These are phyloP conservation scores for Podospora pseudocomata DNA, from an alignment of 495 filamentous ascomycete species.

Conservation along the genomic window DNA sequence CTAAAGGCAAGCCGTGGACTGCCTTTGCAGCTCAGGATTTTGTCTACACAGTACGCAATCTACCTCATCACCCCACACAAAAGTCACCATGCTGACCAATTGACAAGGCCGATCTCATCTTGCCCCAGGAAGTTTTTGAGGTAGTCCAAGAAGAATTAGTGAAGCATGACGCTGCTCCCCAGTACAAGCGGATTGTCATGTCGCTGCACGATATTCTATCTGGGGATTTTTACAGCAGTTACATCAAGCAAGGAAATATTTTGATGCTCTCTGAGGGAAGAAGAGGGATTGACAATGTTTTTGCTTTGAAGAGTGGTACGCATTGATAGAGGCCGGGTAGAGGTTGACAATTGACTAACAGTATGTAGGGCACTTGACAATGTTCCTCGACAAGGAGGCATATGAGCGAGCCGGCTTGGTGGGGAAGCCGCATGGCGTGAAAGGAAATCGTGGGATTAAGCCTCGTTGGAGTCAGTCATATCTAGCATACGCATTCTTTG, in stretches of 20 bases:
- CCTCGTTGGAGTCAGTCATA: slow-evolving; percentile 46
- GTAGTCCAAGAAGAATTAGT: slow-evolving; percentile 55
- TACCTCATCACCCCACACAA: not conserved
- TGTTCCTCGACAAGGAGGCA: slow-evolving; percentile 77
- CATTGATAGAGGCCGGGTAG: not conserved
- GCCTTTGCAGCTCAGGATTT: slow-evolving; percentile 65
- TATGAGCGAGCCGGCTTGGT: slow-evolving; percentile 83
- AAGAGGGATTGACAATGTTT: slow-evolving; percentile 74
- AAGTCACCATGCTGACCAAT: slow-evolving; percentile 6
- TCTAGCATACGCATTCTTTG: too few species aligned
- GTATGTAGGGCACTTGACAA: slow-evolving; percentile 59
- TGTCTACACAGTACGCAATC: slow-evolving; percentile 61
- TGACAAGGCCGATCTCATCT: slow-evolving; percentile 64
- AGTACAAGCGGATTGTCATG: slow-evolving; percentile 72
- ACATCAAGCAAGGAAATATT: slow-evolving; percentile 87
- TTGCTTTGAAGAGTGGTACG: slow-evolving; percentile 66
- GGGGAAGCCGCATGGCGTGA: slow-evolving; percentile 62
- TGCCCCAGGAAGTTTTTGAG: slow-evolving; percentile 65
- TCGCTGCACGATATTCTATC: slow-evolving; percentile 66
- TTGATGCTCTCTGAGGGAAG: slow-evolving; percentile 89
- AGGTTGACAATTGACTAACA: slow-evolving; percentile 9
- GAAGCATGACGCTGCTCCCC: slow-evolving; percentile 32
- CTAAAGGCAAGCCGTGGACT: slow-evolving; percentile 70
- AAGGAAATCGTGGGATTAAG: slow-evolving; percentile 51
- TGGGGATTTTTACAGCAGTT: slow-evolving; percentile 76